phyloP scores from a whole-genome alignment of 2,329 filamentous ascomycete genomes.

The Penicillium sp. region DNA sequence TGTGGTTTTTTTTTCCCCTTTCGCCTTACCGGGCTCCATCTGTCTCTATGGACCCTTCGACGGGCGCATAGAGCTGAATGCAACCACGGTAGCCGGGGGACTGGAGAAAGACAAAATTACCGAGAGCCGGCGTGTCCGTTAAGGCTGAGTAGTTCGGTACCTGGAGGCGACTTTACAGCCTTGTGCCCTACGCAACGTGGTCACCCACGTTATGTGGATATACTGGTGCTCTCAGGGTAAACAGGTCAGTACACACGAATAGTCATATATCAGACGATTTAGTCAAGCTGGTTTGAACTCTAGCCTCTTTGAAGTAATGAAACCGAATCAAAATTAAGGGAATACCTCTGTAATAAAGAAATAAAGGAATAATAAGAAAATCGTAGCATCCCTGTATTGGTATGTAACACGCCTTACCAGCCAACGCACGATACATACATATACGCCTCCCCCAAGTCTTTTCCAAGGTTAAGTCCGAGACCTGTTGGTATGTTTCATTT shows the following conservation, averaged over 20 bases:
- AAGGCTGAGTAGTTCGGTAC: background rate
- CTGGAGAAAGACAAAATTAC: slow-evolving; percentile 1
- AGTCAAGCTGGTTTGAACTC: background rate
- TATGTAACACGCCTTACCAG: slow-evolving; percentile 3
- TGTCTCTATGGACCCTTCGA: too few relatives aligned
- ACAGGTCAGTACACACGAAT: too few relatives aligned
- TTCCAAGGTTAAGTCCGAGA: slow-evolving; percentile 4
- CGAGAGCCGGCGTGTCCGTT: slow-evolving; percentile 2
- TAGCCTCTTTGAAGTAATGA: too few relatives aligned
- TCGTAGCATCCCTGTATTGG: background rate
- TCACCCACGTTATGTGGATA: slow-evolving; percentile 4
- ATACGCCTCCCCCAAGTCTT: slow-evolving; percentile 2
- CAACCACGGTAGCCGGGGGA: background rate
- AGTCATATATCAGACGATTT: background rate
- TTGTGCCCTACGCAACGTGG: slow-evolving; percentile 16
- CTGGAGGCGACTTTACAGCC: background rate
- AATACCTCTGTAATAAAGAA: background rate
- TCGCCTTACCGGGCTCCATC: background rate
- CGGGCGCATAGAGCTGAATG: background rate
- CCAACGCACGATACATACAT: slow-evolving; percentile 9
- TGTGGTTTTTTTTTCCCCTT: background rate
- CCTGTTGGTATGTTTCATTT: slow-evolving; percentile 12
- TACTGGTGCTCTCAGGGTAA: background rate
- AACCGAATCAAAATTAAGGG: too few relatives aligned
- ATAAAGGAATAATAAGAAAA: background rate